phyloP scores from a whole-genome alignment of 148 eudicot genomes.

The Suaeda aralocaspica region DNA sequence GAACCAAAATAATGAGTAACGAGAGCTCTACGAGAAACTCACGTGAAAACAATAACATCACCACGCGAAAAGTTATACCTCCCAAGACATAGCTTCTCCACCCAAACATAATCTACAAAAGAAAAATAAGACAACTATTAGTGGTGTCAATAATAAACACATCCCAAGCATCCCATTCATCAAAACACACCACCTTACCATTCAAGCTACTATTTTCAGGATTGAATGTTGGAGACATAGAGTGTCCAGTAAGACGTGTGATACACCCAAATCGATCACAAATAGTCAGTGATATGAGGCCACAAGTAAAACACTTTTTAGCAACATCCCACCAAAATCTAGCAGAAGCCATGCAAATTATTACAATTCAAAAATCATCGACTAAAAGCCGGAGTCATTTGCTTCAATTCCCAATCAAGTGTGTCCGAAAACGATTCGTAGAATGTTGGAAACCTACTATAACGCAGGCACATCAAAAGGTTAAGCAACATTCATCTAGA shows the following conservation, averaged over 20 bases:
- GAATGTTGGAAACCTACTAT: slow-evolving; percentile 2
- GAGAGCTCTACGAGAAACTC: slow-evolving; percentile 20
- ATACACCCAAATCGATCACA: slow-evolving; percentile 69
- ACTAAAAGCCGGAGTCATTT: slow-evolving; percentile 28
- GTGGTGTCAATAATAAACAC: neutral
- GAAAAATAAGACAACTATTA: slow-evolving; percentile 1
- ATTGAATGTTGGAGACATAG: slow-evolving; percentile 95
- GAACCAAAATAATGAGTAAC: neutral
- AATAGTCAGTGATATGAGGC: slow-evolving; percentile 62
- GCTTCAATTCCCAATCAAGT: slow-evolving; percentile 20
- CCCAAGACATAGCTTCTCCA: slow-evolving; percentile 76
- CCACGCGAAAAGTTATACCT: slow-evolving; percentile 77
- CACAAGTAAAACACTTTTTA: slow-evolving; percentile 53
- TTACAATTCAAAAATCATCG: slow-evolving; percentile 20
- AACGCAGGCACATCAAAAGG: neutral
- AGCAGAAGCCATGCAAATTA: slow-evolving; percentile 42
- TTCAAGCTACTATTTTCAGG: slow-evolving; percentile 40
- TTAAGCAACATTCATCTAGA: neutral
- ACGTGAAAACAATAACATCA: slow-evolving; percentile 89
- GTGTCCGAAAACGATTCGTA: neutral
- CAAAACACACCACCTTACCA: slow-evolving; percentile 34
- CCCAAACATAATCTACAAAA: slow-evolving; percentile 67
- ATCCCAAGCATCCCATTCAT: slow-evolving; percentile 4
- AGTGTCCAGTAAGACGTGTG: slow-evolving; percentile 49
- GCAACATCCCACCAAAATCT: slow-evolving; percentile 52